A percentile compares a stretch with the other conserved stretches of the same genome.
phyloP scores from a whole-genome alignment of 202 grass and related monocot genomes.

The Musa balbisiana region DNA sequence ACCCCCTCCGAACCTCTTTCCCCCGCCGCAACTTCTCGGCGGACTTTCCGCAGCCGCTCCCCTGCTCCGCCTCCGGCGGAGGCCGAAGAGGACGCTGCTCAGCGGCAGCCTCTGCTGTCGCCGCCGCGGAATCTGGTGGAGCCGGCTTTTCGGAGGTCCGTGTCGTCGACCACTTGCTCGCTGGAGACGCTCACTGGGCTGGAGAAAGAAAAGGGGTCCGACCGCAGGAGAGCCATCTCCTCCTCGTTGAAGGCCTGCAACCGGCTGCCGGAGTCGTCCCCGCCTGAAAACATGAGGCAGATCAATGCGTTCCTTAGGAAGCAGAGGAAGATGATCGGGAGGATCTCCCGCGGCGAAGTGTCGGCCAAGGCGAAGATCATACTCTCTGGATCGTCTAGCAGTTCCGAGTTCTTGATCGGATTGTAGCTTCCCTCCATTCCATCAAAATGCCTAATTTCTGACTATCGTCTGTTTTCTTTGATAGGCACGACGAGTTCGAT shows the following conservation, averaged over 20 bases:
- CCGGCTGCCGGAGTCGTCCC: background rate
- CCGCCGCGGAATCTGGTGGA: conserved; percentile 22
- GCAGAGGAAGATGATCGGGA: conserved; percentile 37
- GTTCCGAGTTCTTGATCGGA: conserved; percentile 11
- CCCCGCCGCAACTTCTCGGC: background rate
- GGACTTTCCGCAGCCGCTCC: background rate
- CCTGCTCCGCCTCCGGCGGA: background rate
- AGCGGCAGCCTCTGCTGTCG: background rate
- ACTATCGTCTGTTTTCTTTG: background rate
- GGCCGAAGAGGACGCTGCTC: background rate
- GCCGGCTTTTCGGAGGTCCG: conserved; percentile 21
- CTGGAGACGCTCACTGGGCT: conserved; percentile 7
- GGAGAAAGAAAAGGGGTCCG: background rate
- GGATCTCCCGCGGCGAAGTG: conserved; percentile 23
- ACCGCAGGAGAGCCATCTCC: conserved; percentile 16
- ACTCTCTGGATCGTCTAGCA: conserved; percentile 57
- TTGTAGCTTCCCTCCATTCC: background rate
- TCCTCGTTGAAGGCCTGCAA: background rate
- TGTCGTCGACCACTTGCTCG: conserved; percentile 25
- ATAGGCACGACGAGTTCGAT: conserved; percentile 48
- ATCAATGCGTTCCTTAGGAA: conserved; percentile 47
- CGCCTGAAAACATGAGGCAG: background rate
- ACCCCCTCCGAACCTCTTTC: background rate
- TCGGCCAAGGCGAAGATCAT: conserved; percentile 37
- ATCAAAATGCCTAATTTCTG: background rate